Evolutionary conservation across 2,329 filamentous ascomycete genomes (phyloP).

Genomic region (Trichophyton schoenleinii): DNA sequence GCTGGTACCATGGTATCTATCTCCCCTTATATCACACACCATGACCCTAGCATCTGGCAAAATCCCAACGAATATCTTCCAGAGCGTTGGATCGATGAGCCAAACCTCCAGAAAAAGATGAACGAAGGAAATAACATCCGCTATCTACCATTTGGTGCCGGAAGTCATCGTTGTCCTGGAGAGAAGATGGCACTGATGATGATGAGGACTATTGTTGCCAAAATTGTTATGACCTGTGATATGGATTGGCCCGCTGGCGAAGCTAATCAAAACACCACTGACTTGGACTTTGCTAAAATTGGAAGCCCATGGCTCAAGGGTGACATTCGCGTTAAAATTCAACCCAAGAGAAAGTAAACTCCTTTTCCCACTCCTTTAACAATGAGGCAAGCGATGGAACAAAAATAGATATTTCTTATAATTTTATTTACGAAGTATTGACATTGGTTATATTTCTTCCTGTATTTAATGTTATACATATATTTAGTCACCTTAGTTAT

Average conservation of each 20-base stretch:
- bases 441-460: background rate
- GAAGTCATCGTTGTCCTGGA: constrained; percentile 12
- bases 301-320: constrained; percentile 13
- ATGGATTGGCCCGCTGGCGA: constrained; percentile 8
- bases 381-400: background rate
- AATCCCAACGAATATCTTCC: constrained; percentile 9
- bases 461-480: background rate
- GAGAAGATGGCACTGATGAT: constrained; percentile 13
- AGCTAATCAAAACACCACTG: constrained; percentile 7
- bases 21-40: constrained; percentile 12
- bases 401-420: background rate
- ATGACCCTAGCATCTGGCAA: constrained; percentile 10
- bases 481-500: background rate
- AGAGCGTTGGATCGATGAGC: constrained; percentile 10
- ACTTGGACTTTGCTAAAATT: constrained; percentile 12
- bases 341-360: background rate
- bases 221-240: constrained; percentile 8
- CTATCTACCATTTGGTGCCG: constrained; percentile 12
- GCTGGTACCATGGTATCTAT: constrained; percentile 11
- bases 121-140: constrained; percentile 7
- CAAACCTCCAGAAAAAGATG: constrained; percentile 7
- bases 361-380: too few species aligned
- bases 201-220: constrained; percentile 8
- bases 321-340: constrained; percentile 10
- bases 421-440: background rate